Evolutionary conservation across 352 stramenopile species (phyloP), one percentile per base, ranked within the genome.

Genomic region (Globisporangium perplexum): DNA sequence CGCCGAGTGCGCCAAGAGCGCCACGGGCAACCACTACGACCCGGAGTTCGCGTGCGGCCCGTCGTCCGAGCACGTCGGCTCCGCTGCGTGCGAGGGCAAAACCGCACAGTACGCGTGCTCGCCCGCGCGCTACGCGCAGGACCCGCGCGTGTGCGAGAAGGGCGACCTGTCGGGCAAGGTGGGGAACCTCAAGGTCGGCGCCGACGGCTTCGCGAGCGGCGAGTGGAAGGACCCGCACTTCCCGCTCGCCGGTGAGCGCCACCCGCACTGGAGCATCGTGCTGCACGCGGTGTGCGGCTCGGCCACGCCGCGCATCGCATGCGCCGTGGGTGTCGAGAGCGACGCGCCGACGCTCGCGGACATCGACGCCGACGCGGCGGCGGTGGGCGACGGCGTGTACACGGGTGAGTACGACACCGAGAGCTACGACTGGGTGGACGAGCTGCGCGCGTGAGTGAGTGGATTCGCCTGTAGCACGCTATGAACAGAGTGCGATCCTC

Each of bases 91-190:
- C 39, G 56, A 54, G 10, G 41, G 35, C 7, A 58, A 62, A 0
- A 60, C 47, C 3, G 26, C 58, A 24, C 48, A 55, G 15, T 80
- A 80, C 62, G 38, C 45, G 17, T 83, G 72, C 59, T 71, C 36
- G 5, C 68, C 72, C 1, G 33, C 31, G 22, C 55, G 41, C 31
- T 83, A 83, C 56, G 41, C 11, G 1, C 17, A 56, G 33, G 55
- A 80, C 42, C 53, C 62, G 23, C 24, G 24, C 1, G 58, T 47
- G 28, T 83, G 72, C 48, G 69, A 80, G 51, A 68, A 72, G 42
- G 72, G 72, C 24, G 70, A 80, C 38, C 52, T 83, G 30, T 74
- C 68, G 12, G 72, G 72, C 41, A 80, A 83, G 49, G 42, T 80
- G 3, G 72, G 72, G 2, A 49, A 58, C 26, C 44, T 83, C 15